These are phyloP conservation scores for Globisporangium alternatum DNA, from an alignment of 352 stramenopile genomes.

Conservation along the genomic window DNA sequence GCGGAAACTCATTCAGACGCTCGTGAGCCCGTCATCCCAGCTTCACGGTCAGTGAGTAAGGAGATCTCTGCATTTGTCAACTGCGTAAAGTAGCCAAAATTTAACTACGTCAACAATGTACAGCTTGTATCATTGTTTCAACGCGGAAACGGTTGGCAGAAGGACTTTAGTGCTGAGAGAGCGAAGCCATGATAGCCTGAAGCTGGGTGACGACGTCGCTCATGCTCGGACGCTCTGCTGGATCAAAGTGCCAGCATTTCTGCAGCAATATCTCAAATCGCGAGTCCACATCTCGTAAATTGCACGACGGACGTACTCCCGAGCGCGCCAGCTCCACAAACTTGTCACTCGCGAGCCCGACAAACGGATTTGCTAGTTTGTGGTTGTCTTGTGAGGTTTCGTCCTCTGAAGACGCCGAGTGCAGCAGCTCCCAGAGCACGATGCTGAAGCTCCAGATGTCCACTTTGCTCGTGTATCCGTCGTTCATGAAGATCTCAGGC, in stretches of 20 bases:
- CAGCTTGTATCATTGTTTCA: neutral
- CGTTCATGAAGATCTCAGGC: slow-evolving; percentile 36
- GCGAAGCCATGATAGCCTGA: neutral
- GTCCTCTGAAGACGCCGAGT: neutral
- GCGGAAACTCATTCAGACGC: slow-evolving; percentile 88
- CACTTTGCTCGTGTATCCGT: slow-evolving; percentile 38
- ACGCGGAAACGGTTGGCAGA: neutral
- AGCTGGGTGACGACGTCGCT: slow-evolving; percentile 14
- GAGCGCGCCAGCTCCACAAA: slow-evolving; percentile 25
- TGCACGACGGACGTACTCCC: slow-evolving; percentile 20
- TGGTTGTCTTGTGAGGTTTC: neutral
- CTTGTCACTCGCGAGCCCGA: slow-evolving; percentile 25
- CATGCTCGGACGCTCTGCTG: slow-evolving; percentile 25
- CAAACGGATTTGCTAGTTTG: slow-evolving; percentile 27
- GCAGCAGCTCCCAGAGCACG: slow-evolving; percentile 37
- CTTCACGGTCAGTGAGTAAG: neutral
- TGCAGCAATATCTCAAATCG: slow-evolving; percentile 20
- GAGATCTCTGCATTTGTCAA: neutral
- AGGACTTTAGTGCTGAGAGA: neutral
- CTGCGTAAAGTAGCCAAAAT: neutral
- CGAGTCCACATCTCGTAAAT: slow-evolving; percentile 8
- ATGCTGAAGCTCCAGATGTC: slow-evolving; percentile 53
- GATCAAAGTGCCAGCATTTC: slow-evolving; percentile 31
- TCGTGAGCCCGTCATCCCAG: slow-evolving; percentile 9
- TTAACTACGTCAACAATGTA: neutral